Percentiles rank a stretch among this genome's conserved stretches.
phyloP scores from a whole-genome alignment of 177 flowering plant species.

The Vitis hybrid region DNA sequence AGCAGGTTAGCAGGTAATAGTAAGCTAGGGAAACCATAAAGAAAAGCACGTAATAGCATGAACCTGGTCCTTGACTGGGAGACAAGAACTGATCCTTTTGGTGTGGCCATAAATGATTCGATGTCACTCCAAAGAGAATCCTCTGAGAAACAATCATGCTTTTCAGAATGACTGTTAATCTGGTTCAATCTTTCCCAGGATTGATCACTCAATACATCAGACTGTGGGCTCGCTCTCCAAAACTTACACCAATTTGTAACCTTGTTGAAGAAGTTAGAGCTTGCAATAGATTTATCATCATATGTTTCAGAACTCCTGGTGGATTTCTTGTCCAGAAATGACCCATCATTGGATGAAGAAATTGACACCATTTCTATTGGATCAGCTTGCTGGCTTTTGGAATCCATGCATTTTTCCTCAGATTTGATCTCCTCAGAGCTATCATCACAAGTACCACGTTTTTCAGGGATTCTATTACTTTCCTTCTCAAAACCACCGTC shows the following conservation, averaged over 20 bases:
- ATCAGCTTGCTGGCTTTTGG: constrained; percentile 8
- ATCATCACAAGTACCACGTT: constrained; percentile 7
- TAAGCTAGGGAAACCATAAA: background rate
- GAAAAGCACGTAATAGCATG: background rate
- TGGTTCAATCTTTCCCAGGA: constrained; percentile 12
- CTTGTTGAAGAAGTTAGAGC: constrained; percentile 24
- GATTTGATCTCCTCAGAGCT: constrained; percentile 12
- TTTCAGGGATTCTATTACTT: background rate
- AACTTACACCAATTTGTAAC: constrained; percentile 34
- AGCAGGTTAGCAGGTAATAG: background rate
- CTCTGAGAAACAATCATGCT: constrained; percentile 34
- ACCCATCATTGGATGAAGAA: constrained; percentile 19
- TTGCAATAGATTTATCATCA: constrained; percentile 20
- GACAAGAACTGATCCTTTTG: constrained; percentile 40
- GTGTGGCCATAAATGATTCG: constrained; percentile 48
- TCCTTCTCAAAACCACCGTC: constrained; percentile 12
- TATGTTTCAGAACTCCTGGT: constrained; percentile 7
- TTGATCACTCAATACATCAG: constrained; percentile 19
- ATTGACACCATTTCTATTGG: constrained; percentile 8
- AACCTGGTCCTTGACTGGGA: constrained; percentile 72
- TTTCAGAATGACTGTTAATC: constrained; percentile 14
- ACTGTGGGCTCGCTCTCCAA: constrained; percentile 20
- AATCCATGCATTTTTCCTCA: constrained; percentile 14
- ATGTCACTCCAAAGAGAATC: constrained; percentile 62
- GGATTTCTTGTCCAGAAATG: constrained; percentile 16